Evolutionary conservation across 176 grass and related monocot species (phyloP).

Genomic region (Ensete glaucum): DNA sequence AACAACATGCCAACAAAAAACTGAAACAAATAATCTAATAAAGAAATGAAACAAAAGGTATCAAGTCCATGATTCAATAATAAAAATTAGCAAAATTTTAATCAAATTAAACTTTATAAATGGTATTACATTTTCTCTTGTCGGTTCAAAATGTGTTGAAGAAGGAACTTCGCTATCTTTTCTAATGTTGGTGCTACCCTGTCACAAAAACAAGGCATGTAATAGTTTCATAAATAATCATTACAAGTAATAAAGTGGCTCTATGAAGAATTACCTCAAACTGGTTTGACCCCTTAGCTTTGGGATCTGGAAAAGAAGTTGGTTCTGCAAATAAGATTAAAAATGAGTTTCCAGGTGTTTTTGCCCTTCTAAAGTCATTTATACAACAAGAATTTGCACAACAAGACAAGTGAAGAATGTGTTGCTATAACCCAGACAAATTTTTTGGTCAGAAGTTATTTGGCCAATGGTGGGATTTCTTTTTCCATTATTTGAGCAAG

Average conservation of each 20-base stretch:
- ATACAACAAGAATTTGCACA: too few relatives aligned
- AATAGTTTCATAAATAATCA: background rate
- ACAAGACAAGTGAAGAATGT: too few relatives aligned
- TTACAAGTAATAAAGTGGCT: background rate
- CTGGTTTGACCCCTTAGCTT: conserved; percentile 42
- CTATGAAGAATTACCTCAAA: conserved; percentile 37
- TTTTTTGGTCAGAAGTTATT: too few relatives aligned
- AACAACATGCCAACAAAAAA: conserved; percentile 12
- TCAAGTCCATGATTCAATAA: background rate
- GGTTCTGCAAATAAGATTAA: conserved; percentile 32
- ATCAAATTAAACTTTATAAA: background rate
- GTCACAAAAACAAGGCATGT: conserved; percentile 36
- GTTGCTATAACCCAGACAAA: too few relatives aligned
- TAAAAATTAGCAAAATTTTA: background rate
- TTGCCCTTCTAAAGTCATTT: background rate
- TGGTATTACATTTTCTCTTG: conserved; percentile 71
- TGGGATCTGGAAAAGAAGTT: conserved; percentile 32
- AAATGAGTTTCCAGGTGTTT: background rate
- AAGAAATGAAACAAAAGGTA: background rate
- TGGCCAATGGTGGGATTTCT: too few relatives aligned
- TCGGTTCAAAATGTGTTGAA: conserved; percentile 14
- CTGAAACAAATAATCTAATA: background rate
- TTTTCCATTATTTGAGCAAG: too few relatives aligned
- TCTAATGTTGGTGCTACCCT: conserved; percentile 47
- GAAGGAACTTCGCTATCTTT: conserved; percentile 40